Evolutionary conservation across 768 basidiomycete species (phyloP), one percentile per base, ranked within the genome.

Genomic region (Psilocybe sp.): DNA sequence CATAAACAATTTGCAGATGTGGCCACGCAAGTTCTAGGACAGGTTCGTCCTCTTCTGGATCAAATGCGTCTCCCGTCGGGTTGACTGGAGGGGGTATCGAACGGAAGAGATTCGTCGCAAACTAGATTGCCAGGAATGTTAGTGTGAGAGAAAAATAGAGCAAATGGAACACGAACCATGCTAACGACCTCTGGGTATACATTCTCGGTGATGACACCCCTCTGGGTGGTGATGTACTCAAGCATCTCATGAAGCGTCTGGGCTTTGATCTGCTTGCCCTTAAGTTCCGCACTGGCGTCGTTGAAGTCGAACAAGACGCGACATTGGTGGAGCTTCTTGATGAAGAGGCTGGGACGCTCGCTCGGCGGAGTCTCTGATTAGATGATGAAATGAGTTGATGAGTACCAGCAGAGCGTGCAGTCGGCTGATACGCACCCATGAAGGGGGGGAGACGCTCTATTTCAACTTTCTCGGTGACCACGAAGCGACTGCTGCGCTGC

Each of bases 51-150:
- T 99, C 97, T 70, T 99, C 97, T 16, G 97, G 97, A 66, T 99
- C 97, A 65, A 97, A 99, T 1, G 96, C 97, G 67, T 99, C 97
- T 47, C 97, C 97, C 11, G 85, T 90, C 5, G 97, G 97, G 63
- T 99, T 99, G 51, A 98, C 96, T 39, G 95, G 97, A 61, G 97
- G 97, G 71, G 97, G 97, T 81, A 99, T 98, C 64, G 97, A 94
- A 56, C 97, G 91, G 79, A 99, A 99, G 59, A 99, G 87, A 73
- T 99, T 99, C 65, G 88, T 86, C 44, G 92, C 89, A 77, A 98
- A 99, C 96, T 98, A 66, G n/a, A n/a, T n/a, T n/a, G n/a, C 12
- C 49, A 10, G 37, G n/a, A 10, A n/a, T 53, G 36, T 56, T 53
- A 60, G 49, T 51, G 31, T 23, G 57, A 46, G 46, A 39, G 35